phyloP scores from a whole-genome alignment of 2,329 filamentous ascomycete species.

The Colletotrichum orbiculare region DNA sequence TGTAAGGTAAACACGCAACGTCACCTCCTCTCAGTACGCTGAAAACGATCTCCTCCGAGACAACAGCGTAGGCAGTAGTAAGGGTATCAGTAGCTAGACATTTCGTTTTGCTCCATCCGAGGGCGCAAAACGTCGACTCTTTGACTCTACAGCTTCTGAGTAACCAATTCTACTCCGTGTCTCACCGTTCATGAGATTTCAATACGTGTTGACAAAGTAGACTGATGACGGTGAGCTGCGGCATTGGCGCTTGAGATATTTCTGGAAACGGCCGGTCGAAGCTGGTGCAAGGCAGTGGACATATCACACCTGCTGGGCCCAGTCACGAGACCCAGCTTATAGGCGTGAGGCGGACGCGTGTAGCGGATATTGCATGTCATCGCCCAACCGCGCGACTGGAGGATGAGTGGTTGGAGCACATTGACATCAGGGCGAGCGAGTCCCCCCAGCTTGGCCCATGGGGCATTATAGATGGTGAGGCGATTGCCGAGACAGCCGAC shows the following conservation, averaged over 20 bases:
- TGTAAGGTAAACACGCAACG: no score
- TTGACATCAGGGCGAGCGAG: constrained; percentile 9
- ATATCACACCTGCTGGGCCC: constrained; percentile 6
- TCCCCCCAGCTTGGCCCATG: constrained; percentile 1
- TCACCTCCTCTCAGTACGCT: no score
- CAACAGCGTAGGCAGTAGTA: no score
- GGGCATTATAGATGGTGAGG: constrained; percentile 6
- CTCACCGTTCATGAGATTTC: no score
- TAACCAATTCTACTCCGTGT: no score
- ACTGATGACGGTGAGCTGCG: background rate
- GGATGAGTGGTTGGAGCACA: constrained; percentile 3
- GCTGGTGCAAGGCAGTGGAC: constrained; percentile 1
- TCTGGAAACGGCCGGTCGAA: background rate
- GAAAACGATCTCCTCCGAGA: no score
- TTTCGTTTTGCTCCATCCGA: no score
- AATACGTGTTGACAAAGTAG: no score
- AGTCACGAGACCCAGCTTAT: constrained; percentile 15
- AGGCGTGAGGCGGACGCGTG: constrained; percentile 10
- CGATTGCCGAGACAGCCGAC: constrained; percentile 23
- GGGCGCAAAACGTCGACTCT: no score
- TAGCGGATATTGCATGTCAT: constrained; percentile 9
- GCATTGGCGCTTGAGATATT: constrained; percentile 20
- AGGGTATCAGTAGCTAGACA: no score
- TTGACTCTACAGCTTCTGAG: no score
- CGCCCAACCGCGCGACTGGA: background rate